Base-by-base conservation (phyloP, 805 yeast species). In the Starmerella vaccinii region DNA sequence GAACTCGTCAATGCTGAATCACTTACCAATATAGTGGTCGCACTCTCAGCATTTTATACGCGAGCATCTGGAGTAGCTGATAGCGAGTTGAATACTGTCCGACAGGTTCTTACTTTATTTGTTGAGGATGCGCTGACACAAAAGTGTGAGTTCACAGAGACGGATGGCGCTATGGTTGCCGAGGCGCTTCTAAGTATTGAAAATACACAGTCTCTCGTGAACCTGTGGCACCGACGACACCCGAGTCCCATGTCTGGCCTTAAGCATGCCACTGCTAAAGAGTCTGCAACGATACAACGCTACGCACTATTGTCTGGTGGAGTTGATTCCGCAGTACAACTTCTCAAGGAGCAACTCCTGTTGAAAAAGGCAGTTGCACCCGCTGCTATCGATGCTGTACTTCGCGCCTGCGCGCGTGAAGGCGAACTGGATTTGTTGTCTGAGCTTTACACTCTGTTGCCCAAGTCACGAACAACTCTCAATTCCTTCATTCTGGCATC, bases 241-340 rank as follows among this genome's bases (percentile, higher is more conserved):
- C 46, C 46, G 6, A 23, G 21, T 7, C 26, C 39, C 16, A 32
- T 33, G 32, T 18, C 27, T 18, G n/a, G 23, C 8, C 35, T 15
- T 18, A 12, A 41, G 21, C 6, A 19, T 21, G 27, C 30, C 13
- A 30, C 32, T 15, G 34, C 46, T 9, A 51, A 51, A 34, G 41
- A 32, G 21, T 53, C 57, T 10, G 23, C 43, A 22, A 10, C 41
- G 13, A 56, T 59, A 39, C 49, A 38, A 30, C 34, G 55, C 3
- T 59, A 56, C 32, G 57, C 58, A 2, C 18, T 30, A 22, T 49
- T 59, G 6, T 52, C 50, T 9, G 39, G 54, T 29, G 61, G 61
- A 5, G 18, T 57, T 13, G 59, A 52, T 21, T 19, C 32, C 23
- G 60, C 63, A 10, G 22, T 58, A 4, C 43, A 38, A 15, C 35